Base-by-base conservation (phyloP, 768 basidiomycete genomes). In the Grammothele lineata region DNA sequence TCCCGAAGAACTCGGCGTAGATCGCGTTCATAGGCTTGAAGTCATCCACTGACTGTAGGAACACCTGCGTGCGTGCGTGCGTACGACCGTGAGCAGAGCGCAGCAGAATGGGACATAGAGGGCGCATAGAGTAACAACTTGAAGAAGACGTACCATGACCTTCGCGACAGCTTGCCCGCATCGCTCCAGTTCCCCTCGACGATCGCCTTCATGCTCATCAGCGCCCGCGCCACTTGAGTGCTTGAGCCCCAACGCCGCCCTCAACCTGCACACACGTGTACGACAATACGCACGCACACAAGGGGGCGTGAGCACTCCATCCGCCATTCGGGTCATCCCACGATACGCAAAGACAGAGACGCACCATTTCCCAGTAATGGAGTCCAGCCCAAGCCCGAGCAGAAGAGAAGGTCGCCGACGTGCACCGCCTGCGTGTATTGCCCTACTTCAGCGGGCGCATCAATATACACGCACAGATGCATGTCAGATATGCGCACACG, bases 21-120 rank as follows among this genome's bases (percentile, higher is more conserved):
- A 92, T 73, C 14, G 67, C 77, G 65, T 97, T 97, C 59, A 96
- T 81, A 32, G 76, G 70, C 4, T 61, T 81, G 62, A 98, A 98
- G 66, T 99, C 89, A 55, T 89, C 73, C 91, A 98, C 93, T 52
- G 78, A 71, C 66, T 95, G 92, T 63, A 98, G 67, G 71, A 96
- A 98, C 21, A 94, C 85, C 92, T 93, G 26, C n/a, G 18, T 15
- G 1, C 30, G 27, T 30, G 32, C 37, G 26, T 39, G 21, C 15
- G 11, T 22, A 22, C 21, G 1, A 32, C 17, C n/a, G n/a, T 14
- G 8, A 30, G 8, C 27, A n/a, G n/a, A n/a, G n/a, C n/a, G n/a
- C n/a, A n/a, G 27, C 27, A 14, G n/a, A n/a, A n/a, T n/a, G n/a
- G n/a, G n/a, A n/a, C n/a, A n/a, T n/a, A n/a, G n/a, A n/a, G n/a